Conservation (phyloP, 1,284 basidiomycete genomes). For the Malassezia arunalokei region DNA sequence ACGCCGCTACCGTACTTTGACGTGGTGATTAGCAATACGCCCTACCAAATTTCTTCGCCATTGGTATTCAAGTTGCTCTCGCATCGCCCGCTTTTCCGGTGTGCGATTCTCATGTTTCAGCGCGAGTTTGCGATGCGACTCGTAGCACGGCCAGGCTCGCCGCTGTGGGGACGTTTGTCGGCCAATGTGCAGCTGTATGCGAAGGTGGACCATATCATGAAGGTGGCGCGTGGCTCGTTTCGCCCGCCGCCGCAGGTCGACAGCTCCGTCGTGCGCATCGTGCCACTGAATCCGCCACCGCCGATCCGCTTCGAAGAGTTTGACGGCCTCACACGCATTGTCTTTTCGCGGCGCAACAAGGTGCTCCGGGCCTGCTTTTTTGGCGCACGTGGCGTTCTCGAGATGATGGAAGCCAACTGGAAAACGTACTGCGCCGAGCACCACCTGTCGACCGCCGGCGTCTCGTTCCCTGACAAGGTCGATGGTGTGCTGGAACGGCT, state of each 20-base stretch:
- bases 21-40: conserved; percentile 97
- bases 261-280: conserved; percentile 77
- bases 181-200: conserved; percentile 94
- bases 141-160: conserved; percentile 69
- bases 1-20: conserved; percentile 93
- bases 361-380: conserved; percentile 68
- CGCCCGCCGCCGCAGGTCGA: conserved; percentile 91
- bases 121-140: conserved; percentile 91
- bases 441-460: conserved; percentile 6
- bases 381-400: conserved; percentile 79
- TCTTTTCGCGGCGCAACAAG: conserved; percentile 85
- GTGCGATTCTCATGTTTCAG: conserved; percentile 98
- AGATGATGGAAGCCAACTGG: conserved; percentile 88
- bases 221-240: conserved; percentile 92
- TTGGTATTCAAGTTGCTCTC: conserved; percentile 93
- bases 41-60: conserved; percentile 97
- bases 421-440: conserved; percentile 83
- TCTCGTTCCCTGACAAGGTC: conserved; percentile 50
- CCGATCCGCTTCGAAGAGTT: conserved; percentile 94
- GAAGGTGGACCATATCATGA: conserved; percentile 91
- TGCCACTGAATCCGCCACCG: conserved; percentile 85
- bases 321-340: conserved; percentile 78
- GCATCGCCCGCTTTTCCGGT: conserved; percentile 82
- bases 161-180: conserved; percentile 81
- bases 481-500: conserved; percentile 63